Base-by-base conservation (phyloP, 2,329 filamentous ascomycete species). In the Clathrospora elynae region DNA sequence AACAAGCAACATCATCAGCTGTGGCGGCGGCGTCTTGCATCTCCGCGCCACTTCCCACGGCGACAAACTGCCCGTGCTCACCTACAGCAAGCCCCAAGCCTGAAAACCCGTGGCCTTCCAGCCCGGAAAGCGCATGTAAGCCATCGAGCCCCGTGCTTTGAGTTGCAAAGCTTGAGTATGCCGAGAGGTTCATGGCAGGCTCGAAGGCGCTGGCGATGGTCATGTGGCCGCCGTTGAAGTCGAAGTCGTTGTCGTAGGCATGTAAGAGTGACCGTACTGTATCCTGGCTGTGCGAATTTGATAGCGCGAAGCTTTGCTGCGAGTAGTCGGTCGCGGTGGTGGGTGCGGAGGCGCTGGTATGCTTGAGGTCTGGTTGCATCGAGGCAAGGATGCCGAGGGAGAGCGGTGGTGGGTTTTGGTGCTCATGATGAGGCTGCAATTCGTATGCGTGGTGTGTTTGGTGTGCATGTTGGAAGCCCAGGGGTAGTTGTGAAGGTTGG, bases 161-260 rank as follows among this genome's bases (percentile, higher is more conserved):
- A 7, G 31, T 41, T 3, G 35, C 38, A 12, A 52, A 50, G 22
- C 38, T 36, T 8, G 59, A 54, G 46, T 64, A 67, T 2, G 45
- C 35, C 1, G 46, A 41, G 9, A 68, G 51, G 20, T 61, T 51
- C 29, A 66, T 63, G 9, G 55, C 43, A 0, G 66, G 59, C 14
- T 73, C 70, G 36, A 73, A 72, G 9, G 64, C 62, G 29, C 51
- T 55, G 0, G 46, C 31, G 13, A 74, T 65, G 38, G 66, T 64
- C 41, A 75, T 72, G 25, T 70, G 67, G 9, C 70, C 68, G 35
- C 60, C 65, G 13, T 51, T 57, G 58, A 75, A 74, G 49, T 74
- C 70, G 49, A 73, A 70, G 9, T 62, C 59, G 40, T 71, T 72
- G 13, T 64, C 53, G 18, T 65, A 53, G 14, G 46, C 48, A 14